A percentile compares a stretch with the other conserved stretches of the same genome.
These are phyloP conservation scores for Lodderomyces margitis DNA, from an alignment of 1,139 yeast genomes.

Conservation along the genomic window DNA sequence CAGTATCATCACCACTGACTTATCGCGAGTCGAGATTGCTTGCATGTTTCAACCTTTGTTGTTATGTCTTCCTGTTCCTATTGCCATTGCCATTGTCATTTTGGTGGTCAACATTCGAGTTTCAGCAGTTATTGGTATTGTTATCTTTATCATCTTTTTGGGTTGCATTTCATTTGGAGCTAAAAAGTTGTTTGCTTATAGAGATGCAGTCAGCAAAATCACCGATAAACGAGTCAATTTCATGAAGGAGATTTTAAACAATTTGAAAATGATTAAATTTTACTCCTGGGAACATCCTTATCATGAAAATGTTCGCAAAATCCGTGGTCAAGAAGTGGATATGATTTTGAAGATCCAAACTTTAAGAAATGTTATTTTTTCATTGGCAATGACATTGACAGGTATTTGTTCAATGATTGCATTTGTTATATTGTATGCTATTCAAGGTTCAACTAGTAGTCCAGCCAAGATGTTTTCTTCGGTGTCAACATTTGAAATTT, in stretches of 20 bases:
- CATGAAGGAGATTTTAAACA: constrained; percentile 63
- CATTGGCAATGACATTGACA: constrained; percentile 57
- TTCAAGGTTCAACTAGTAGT: constrained; percentile 39
- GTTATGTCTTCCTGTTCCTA: constrained; percentile 60
- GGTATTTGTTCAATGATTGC: constrained; percentile 65
- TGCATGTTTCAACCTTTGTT: constrained; percentile 66
- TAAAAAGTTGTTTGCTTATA: constrained; percentile 36
- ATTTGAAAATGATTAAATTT: constrained; percentile 66
- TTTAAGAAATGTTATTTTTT: constrained; percentile 54
- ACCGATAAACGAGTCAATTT: constrained; percentile 61
- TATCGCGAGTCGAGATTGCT: constrained; percentile 78
- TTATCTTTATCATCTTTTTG: constrained; percentile 28
- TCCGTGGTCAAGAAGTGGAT: constrained; percentile 48
- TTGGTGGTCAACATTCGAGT: constrained; percentile 72
- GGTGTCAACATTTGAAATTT: constrained; percentile 62
- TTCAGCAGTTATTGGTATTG: constrained; percentile 66
- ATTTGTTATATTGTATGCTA: constrained; percentile 61
- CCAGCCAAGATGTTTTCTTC: constrained; percentile 79
- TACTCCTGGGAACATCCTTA: constrained; percentile 67
- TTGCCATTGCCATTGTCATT: constrained; percentile 59
- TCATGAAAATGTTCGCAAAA: constrained; percentile 36
- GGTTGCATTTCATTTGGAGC: constrained; percentile 41
- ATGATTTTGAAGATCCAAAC: constrained; percentile 48
- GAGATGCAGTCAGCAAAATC: constrained; percentile 44
- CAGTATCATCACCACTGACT: constrained; percentile 70